Base-by-base conservation (phyloP, 2,329 filamentous ascomycete species). In the Ophiostoma himal-ulmi region DNA sequence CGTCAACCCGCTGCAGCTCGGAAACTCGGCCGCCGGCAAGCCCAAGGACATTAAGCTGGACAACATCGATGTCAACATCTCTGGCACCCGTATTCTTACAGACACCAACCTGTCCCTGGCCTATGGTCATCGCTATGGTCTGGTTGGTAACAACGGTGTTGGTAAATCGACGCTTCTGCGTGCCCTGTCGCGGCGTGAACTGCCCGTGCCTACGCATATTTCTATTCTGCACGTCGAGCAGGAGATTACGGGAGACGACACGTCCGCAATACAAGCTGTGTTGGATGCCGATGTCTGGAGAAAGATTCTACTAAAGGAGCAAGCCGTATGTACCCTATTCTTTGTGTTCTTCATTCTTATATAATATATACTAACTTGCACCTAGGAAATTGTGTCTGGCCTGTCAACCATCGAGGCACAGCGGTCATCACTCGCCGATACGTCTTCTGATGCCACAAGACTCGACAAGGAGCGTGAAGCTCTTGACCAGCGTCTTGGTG, bases 21-120 rank as follows among this genome's bases (percentile, higher is more conserved):
- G 93, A 70, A 82, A 85, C 74, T 80, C 86, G 70, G 80, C 89
- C 72, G 86, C 89, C 41, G 87, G 88, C 75, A 99, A 98, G 89
- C 97, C 94, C 80, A 99, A 99, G 85, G 95, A 99, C 78, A 94
- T 99, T 85, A 99, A 98, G 83, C 84, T 99, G 75, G 95, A 99
- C 81, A 93, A 92, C 76, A 93, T 97, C 78, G 95, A 99, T 80
- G 91, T 99, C 70, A 91, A 93, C 62, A 97, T 99, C 77, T 89
- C 92, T 73, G 94, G 94, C 70, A 85, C 88, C 77, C 89, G 95
- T 72, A 99, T 99, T 74, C 83, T 98, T 75, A 92, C 91, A 64
- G 94, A 99, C 79, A 97, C 94, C 67, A 92, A 88, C 69, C 83
- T 99, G 71, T 97, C 93, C 1, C 84, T 99, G 74, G 90, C 95